phyloP scores from a whole-genome alignment of 176 grass and related monocot genomes.

The Alloteropsis semialata region DNA sequence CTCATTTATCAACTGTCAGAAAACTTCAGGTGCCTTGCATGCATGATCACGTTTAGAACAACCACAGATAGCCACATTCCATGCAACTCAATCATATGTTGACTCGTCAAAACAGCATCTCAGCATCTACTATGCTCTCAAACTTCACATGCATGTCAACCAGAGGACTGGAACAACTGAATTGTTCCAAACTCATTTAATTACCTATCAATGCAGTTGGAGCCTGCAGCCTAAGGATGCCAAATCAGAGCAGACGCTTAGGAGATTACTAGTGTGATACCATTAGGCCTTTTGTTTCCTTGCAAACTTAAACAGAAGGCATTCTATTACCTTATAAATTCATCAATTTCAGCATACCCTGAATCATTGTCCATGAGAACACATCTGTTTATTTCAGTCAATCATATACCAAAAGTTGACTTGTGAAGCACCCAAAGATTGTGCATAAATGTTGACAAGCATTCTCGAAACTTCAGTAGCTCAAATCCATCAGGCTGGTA shows the following conservation, averaged over 20 bases:
- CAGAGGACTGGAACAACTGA: slow-evolving; percentile 28
- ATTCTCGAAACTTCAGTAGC: slow-evolving; percentile 40
- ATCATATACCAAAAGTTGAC: slow-evolving; percentile 31
- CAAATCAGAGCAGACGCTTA: slow-evolving; percentile 40
- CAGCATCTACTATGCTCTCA: slow-evolving; percentile 27
- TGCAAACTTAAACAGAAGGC: slow-evolving; percentile 34
- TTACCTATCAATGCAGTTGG: slow-evolving; percentile 40
- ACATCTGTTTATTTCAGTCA: slow-evolving; percentile 38
- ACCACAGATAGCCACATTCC: slow-evolving; percentile 42
- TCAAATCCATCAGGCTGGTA: slow-evolving; percentile 29
- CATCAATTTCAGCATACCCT: slow-evolving; percentile 38
- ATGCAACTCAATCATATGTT: slow-evolving; percentile 31
- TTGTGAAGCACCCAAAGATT: slow-evolving; percentile 33
- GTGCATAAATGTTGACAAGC: slow-evolving; percentile 49
- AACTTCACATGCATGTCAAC: slow-evolving; percentile 46
- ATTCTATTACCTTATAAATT: slow-evolving; percentile 37
- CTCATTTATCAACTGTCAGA: slow-evolving; percentile 33
- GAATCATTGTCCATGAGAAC: slow-evolving; percentile 38
- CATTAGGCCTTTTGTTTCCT: slow-evolving; percentile 35
- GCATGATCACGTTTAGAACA: slow-evolving; percentile 29
- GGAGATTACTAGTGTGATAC: slow-evolving; percentile 23
- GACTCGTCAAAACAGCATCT: slow-evolving; percentile 27
- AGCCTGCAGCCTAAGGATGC: slow-evolving; percentile 30
- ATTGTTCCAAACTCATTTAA: slow-evolving; percentile 39
- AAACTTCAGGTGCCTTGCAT: slow-evolving; percentile 32